Base-by-base conservation (phyloP, 2,329 filamentous ascomycete species). In the Berkeleyomyces rouxiae region DNA sequence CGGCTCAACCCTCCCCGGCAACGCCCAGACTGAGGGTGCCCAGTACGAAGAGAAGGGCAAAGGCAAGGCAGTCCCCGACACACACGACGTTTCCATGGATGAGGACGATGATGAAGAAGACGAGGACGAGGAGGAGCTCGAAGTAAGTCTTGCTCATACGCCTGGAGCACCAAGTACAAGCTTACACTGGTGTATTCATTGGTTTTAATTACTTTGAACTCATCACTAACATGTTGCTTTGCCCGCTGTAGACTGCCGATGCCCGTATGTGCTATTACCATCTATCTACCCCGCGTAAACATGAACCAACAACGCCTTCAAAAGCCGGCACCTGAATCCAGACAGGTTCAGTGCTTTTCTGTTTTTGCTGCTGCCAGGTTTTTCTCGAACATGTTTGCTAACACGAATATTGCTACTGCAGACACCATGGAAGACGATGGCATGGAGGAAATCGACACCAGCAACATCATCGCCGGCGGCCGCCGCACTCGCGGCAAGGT, bases 401-500 rank as follows among this genome's bases (percentile, higher is more conserved):
- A 55, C 51, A 10, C 13, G 36, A 31, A 37, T 37, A 13, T 37
- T 53, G 46, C n/a, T 23, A 39, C n/a, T 37, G 33, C 73, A 75
- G 80, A 77, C 39, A 59, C 23, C 59, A 69, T 68, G 65, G 85
- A 86, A 61, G 86, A 87, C 53, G 89, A 90, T 70, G 87, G 88
- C 74, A 82, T 96, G 79, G 88, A 95, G 72, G 91, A 92, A 76
- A 96, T 99, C 73, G 89, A 95, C 72, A 78, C 82, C 63, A 82
- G 82, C 73, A 97, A 97, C 81, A 95, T 97, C 73, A 84, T 97
- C 71, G 73, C 77, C 64, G 81, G 79, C 67, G 86, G 86, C 66
- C 83, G 85, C 69, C 92, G 93, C 74, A 97, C 92, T 67, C 92
- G 92, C 71, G 91, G 91, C 71, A 88, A 89, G 74, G 81, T 85